Evolutionary conservation across 805 yeast genomes (phyloP).

Genomic region (Metschnikowia hibisci): DNA sequence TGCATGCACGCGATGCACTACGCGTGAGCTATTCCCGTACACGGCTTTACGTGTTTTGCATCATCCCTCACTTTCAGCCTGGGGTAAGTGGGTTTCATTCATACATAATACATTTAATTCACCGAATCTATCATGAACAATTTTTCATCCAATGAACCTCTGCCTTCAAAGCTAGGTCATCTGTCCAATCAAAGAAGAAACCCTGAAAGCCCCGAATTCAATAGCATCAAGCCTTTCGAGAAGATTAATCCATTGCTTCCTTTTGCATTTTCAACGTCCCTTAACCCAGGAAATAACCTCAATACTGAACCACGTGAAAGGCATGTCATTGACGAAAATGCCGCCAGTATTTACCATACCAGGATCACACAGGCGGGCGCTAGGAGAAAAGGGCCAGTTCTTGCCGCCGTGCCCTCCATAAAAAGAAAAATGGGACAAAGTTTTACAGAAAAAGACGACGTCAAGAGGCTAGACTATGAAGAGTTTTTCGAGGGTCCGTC

Average conservation of each 20-base stretch:
- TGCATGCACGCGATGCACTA: neutral
- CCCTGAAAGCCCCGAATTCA: too few species aligned
- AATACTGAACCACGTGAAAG: conserved; percentile 40
- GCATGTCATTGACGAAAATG: conserved; percentile 40
- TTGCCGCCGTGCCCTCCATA: conserved; percentile 28
- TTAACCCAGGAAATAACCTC: conserved; percentile 29
- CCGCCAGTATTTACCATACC: conserved; percentile 43
- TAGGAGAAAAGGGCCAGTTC: conserved; percentile 19
- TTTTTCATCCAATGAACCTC: neutral
- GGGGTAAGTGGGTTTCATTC: neutral
- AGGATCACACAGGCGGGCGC: conserved; percentile 18
- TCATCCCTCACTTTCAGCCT: neutral
- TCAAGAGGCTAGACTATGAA: conserved; percentile 31
- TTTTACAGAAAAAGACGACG: conserved; percentile 40
- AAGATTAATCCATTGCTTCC: conserved; percentile 44
- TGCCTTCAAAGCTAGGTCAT: neutral
- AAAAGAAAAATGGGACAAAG: conserved; percentile 42
- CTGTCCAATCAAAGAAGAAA: neutral
- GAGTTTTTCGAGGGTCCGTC: conserved; percentile 1
- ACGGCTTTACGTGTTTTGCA: neutral
- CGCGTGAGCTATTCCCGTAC: conserved; percentile 1
- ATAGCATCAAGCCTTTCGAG: neutral
- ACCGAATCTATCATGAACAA: neutral
- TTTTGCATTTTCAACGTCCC: conserved; percentile 39
- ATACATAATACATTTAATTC: neutral